Evolutionary conservation across 305 asterid species (phyloP), one percentile per base, ranked within the genome.

Genomic region (Stenogyne calaminthoides): DNA sequence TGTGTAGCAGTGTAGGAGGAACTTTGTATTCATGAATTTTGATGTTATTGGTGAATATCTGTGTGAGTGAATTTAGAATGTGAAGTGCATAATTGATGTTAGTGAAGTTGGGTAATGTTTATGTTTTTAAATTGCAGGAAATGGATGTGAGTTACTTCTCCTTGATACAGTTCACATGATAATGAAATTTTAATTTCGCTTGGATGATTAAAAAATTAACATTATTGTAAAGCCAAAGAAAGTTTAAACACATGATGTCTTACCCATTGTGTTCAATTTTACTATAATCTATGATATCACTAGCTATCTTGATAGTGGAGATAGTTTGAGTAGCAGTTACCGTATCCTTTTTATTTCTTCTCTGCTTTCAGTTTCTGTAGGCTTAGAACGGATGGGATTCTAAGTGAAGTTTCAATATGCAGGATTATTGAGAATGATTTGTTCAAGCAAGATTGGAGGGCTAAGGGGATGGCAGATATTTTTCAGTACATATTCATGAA

Each of bases 361-460:
- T 71, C 49, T 25, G 51, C 56, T 54, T 51, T 25, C 27, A 1
- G 49, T 54, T 51, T 25, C 27, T 3, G 49, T 71, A 36, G 34
- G 27, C 46, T 3, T 19, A 52, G 6, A 73, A 40, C 52, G 37
- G 57, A 20, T 39, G 88, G 97, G 90, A 42, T 42, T 42, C 54
- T 44, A 44, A 44, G 4, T 42, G 52, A 15, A 29, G 51, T 69
- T 57, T 63, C 39, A 20, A 62, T 39, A 40, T 78, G 68, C 76
- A 90, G 97, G 93, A 84, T 87, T 47, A 67, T 84, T 14, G 97
- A 92, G 84, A 90, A 90, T 69, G 96, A 80, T 34, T 46, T 88
- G 71, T 87, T 87, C 83, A 87, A 81, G 86, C 92, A 92, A 78
- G 96, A 92, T 74, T 90, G 96, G 97, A 85, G 96, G 87, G 80